Conservation (phyloP, 1,284 basidiomycete species). For the Wolfiporia cocos region DNA sequence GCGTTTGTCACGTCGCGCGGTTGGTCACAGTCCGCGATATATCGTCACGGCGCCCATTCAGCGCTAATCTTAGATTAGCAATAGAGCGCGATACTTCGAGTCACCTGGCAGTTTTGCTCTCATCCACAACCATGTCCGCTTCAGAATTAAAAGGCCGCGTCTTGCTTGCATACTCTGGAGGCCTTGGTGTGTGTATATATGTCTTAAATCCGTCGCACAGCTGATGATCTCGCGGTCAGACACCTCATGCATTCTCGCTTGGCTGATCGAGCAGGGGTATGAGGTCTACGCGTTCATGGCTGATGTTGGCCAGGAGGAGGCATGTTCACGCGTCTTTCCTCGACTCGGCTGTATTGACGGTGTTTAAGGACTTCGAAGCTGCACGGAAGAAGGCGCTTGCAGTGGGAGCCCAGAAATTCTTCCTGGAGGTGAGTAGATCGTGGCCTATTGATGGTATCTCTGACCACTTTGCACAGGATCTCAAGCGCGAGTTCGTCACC, state of each 20-base stretch:
- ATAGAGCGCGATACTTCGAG: too few relatives aligned
- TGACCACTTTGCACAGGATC: conserved; percentile 52
- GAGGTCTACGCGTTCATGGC: conserved; percentile 99
- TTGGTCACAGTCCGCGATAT: too few relatives aligned
- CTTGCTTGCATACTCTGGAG: conserved; percentile 95
- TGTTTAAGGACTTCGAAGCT: conserved; percentile 83
- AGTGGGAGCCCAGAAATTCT: conserved; percentile 95
- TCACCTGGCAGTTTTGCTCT: too few relatives aligned
- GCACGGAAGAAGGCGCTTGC: conserved; percentile 88
- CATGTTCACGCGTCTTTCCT: conserved; percentile 21
- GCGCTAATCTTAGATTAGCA: too few relatives aligned
- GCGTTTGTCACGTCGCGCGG: too few relatives aligned
- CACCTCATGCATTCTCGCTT: conserved; percentile 94
- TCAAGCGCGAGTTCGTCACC: conserved; percentile 93
- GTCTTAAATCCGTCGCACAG: background rate
- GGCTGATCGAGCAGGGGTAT: conserved; percentile 97
- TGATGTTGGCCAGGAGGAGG: conserved; percentile 98
- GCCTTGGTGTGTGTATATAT: conserved; percentile 70
- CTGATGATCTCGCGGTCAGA: conserved; percentile 61
- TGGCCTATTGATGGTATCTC: background rate
- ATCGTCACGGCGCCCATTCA: too few relatives aligned
- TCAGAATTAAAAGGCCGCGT: conserved; percentile 84
- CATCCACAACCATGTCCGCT: conserved; percentile 22
- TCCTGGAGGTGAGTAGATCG: conserved; percentile 62
- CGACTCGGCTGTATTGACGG: conserved; percentile 1